These are phyloP conservation scores for Sclerotinia minor DNA, from an alignment of 2,329 filamentous ascomycete genomes.

Conservation along the genomic window DNA sequence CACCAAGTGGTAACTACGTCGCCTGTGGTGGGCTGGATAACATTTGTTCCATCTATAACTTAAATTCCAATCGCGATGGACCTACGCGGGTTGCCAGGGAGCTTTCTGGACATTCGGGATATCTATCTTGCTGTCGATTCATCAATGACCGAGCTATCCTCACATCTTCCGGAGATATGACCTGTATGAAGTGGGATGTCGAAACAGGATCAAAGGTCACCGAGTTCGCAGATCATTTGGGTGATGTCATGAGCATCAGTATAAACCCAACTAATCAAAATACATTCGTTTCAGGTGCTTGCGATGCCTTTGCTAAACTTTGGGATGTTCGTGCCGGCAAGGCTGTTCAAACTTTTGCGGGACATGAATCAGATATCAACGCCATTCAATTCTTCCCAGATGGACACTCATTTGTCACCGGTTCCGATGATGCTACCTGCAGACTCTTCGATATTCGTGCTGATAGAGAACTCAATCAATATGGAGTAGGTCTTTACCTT, in stretches of 20 bases:
- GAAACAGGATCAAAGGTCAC: slow-evolving; percentile 96
- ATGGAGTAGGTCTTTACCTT: slow-evolving; percentile 55
- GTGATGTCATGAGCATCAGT: slow-evolving; percentile 99
- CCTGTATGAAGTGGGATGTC: slow-evolving; percentile 99
- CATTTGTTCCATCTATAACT: slow-evolving; percentile 99
- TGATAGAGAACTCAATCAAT: slow-evolving; percentile 74
- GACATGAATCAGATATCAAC: slow-evolving; percentile 98
- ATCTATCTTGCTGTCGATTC: slow-evolving; percentile 97
- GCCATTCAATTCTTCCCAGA: slow-evolving; percentile 99
- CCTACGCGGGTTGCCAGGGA: slow-evolving; percentile 94
- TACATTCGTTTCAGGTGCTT: slow-evolving; percentile 98
- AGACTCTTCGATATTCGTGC: slow-evolving; percentile 96
- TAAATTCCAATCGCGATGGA: slow-evolving; percentile 91
- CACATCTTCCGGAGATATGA: slow-evolving; percentile 98
- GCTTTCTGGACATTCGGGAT: slow-evolving; percentile 93
- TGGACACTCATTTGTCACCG: slow-evolving; percentile 96
- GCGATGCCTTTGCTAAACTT: slow-evolving; percentile 96
- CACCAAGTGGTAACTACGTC: slow-evolving; percentile 96
- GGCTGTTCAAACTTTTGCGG: slow-evolving; percentile 97
- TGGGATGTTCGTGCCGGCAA: slow-evolving; percentile 99
- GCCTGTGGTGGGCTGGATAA: slow-evolving; percentile 98
- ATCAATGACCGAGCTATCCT: slow-evolving; percentile 98
- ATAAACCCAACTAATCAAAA: slow-evolving; percentile 99
- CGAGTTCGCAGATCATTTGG: slow-evolving; percentile 96
- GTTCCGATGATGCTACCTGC: slow-evolving; percentile 96